A percentile compares a stretch with the other conserved stretches of the same genome.
phyloP scores from a whole-genome alignment of 768 basidiomycete species.

The Ramaria rubella region DNA sequence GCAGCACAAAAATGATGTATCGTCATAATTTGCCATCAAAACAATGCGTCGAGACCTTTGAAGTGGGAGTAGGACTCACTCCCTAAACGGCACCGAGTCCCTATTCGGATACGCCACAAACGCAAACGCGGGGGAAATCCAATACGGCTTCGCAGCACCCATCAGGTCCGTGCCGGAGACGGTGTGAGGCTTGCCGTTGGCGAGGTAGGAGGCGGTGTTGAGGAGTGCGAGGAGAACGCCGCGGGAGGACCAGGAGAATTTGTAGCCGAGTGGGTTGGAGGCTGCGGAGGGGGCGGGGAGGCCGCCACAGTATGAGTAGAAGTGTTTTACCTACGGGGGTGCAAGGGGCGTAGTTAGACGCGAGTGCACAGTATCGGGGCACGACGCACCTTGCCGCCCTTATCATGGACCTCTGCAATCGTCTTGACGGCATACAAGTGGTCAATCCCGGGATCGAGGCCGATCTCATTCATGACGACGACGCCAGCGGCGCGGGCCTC shows the following conservation, averaged over 20 bases:
- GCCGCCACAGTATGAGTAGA: constrained; percentile 93
- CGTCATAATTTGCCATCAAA: too few species aligned
- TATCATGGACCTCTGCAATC: constrained; percentile 87
- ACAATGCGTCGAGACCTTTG: too few species aligned
- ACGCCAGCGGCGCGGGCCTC: constrained; percentile 84
- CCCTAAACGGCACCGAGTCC: constrained; percentile 83
- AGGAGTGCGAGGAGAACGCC: constrained; percentile 93
- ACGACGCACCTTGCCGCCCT: constrained; percentile 88
- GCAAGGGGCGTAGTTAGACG: too few species aligned
- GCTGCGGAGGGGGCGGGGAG: constrained; percentile 88
- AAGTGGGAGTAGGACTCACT: too few species aligned
- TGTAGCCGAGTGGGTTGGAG: constrained; percentile 96
- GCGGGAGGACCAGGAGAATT: constrained; percentile 95
- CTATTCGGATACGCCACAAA: constrained; percentile 98
- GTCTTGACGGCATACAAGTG: constrained; percentile 93
- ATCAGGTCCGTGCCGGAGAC: constrained; percentile 82
- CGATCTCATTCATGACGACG: constrained; percentile 95
- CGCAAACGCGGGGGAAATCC: constrained; percentile 89
- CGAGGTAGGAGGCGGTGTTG: constrained; percentile 80
- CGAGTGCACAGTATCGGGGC: too few species aligned
- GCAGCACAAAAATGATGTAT: too few species aligned
- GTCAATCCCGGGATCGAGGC: constrained; percentile 93
- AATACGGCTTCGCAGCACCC: constrained; percentile 87
- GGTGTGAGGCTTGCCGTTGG: constrained; percentile 54
- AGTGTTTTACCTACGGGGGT: constrained; percentile 64